Percentiles rank a stretch among this genome's conserved stretches.
These are phyloP conservation scores for Calonectria henricotiae DNA, from an alignment of 2,329 filamentous ascomycete genomes.

Conservation along the genomic window DNA sequence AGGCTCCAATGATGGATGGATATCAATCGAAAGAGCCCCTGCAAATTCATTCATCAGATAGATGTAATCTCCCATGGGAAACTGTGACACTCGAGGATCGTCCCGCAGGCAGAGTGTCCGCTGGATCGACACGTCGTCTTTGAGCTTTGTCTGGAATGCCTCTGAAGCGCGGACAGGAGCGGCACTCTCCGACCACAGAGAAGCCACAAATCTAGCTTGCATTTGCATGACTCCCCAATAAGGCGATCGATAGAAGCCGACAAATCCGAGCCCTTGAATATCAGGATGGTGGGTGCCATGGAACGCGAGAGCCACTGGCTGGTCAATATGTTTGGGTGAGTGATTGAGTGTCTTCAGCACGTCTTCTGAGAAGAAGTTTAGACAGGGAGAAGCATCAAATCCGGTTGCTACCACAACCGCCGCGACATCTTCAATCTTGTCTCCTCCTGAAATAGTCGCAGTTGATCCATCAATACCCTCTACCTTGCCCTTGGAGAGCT, in stretches of 20 bases:
- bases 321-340: slow-evolving; percentile 67
- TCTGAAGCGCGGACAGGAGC: slow-evolving; percentile 46
- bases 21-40: slow-evolving; percentile 70
- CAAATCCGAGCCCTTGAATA: slow-evolving; percentile 80
- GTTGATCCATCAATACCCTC: slow-evolving; percentile 57
- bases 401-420: slow-evolving; percentile 84
- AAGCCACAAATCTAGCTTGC: slow-evolving; percentile 81
- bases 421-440: slow-evolving; percentile 70
- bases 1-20: slow-evolving; percentile 53
- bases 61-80: slow-evolving; percentile 87
- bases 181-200: slow-evolving; percentile 68
- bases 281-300: slow-evolving; percentile 76
- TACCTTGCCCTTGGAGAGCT: slow-evolving; percentile 66
- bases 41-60: slow-evolving; percentile 83
- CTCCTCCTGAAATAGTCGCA: slow-evolving; percentile 55
- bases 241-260: slow-evolving; percentile 87
- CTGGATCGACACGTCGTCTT: slow-evolving; percentile 63
- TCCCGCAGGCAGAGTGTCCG: slow-evolving; percentile 68
- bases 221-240: slow-evolving; percentile 93
- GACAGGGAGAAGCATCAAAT: slow-evolving; percentile 76
- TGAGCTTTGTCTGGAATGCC: slow-evolving; percentile 61
- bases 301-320: slow-evolving; percentile 79
- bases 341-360: slow-evolving; percentile 74
- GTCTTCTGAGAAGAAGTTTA: slow-evolving; percentile 75
- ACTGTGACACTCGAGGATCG: slow-evolving; percentile 75